Evolutionary conservation across 2,329 filamentous ascomycete genomes (phyloP), one percentile per base, ranked within the genome.

Genomic region (Cercospora sp.): DNA sequence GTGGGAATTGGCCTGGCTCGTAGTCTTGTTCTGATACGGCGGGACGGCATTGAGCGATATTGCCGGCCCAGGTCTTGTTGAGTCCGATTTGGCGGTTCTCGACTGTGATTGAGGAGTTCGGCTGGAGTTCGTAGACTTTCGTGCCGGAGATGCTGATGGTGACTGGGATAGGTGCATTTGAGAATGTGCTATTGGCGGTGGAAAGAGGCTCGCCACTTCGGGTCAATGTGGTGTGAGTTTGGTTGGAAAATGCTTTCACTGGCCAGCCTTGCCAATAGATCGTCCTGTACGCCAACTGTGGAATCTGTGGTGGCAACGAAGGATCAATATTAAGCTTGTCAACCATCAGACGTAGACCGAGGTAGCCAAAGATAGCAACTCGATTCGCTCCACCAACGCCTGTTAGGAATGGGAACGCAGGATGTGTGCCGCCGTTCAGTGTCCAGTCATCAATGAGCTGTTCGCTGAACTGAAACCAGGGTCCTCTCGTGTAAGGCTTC

Each of bases 401-500:
- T 0, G 90, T 92, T 26, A 91, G 79, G 80, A 92, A 92, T 0
- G 90, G 89, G 73, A 86, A 92, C 0, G 89, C 89, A 0, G 90
- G 89, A 68, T 91, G 88, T 0, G 87, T 89, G 36, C 87, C 88
- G 18, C 89, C 89, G 65, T 91, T 91, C 1, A 80, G 76, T 16
- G 80, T 80, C 66, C 82, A 84, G 69, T 89, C 82, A 73, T 92
- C 90, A 20, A 87, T 77, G 58, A 89, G 80, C 75, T 92, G 89
- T 73, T 92, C 90, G 0, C 88, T 91, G 77, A 90, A 89, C 71
- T 91, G 89, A 78, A 87, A 91, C 83, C 88, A 91, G 0, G 90
- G 90, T 0, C 84, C 87, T 16, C 90, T 83, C 0, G 85, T 80
- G 72, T 92, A 92, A 0, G 89, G 89, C 30, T 87, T 81, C 31